These are phyloP conservation scores for Goniomonas avonlea DNA, from an alignment of 78 protist species.

Conservation along the genomic window DNA sequence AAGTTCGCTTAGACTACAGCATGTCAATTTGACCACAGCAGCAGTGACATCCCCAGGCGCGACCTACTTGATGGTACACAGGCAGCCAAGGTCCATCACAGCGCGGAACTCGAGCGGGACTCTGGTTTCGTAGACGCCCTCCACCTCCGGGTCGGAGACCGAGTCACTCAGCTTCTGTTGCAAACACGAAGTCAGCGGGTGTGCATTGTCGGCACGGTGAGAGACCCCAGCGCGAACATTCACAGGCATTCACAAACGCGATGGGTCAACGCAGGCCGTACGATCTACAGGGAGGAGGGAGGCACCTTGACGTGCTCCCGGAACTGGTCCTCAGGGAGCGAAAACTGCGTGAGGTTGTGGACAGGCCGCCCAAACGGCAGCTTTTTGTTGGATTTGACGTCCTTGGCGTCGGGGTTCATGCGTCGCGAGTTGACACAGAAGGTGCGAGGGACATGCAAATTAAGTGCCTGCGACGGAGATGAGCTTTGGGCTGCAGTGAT, in stretches of 20 bases:
- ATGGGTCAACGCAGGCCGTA: neutral
- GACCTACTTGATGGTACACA: constrained; percentile 10
- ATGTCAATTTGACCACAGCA: too few species aligned
- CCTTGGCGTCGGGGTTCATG: constrained; percentile 9
- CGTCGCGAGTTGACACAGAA: constrained; percentile 60
- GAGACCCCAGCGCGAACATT: neutral
- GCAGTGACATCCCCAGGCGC: neutral
- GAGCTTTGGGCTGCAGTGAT: neutral
- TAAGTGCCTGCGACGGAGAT: constrained; percentile 40
- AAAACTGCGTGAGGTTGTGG: constrained; percentile 3
- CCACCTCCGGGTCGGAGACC: constrained; percentile 53
- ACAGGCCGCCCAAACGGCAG: constrained; percentile 46
- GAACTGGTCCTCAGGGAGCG: constrained; percentile 52
- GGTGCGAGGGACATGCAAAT: constrained; percentile 53
- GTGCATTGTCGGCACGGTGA: neutral
- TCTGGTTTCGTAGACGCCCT: constrained; percentile 75
- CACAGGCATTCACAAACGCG: neutral
- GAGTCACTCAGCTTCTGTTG: neutral
- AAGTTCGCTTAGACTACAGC: too few species aligned
- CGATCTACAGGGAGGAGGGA: neutral
- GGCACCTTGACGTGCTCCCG: neutral
- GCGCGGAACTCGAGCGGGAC: constrained; percentile 64
- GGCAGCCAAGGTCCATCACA: constrained; percentile 53
- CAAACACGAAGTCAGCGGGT: neutral
- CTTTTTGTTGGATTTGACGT: neutral